phyloP scores from a whole-genome alignment of 495 filamentous ascomycete species.

The Xylaria curta region DNA sequence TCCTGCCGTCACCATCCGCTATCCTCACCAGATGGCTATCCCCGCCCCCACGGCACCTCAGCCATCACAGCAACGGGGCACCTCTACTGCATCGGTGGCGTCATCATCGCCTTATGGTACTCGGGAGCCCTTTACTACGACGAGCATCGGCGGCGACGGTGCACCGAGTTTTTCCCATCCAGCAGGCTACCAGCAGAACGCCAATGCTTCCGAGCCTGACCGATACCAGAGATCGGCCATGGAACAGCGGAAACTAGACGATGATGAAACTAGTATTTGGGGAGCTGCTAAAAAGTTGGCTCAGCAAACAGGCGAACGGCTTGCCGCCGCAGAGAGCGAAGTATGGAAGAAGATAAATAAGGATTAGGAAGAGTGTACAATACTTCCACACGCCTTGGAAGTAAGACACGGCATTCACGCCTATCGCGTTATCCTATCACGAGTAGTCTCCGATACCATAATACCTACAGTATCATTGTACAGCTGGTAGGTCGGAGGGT shows the following conservation, averaged over 20 bases:
- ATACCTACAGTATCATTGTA: conserved; percentile 6
- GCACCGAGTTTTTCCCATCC: conserved; percentile 51
- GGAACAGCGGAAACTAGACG: conserved; percentile 36
- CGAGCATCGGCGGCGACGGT: conserved; percentile 11
- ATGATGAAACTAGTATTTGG: conserved; percentile 52
- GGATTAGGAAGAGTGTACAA: conserved; percentile 34
- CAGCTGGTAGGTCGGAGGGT: conserved; percentile 6
- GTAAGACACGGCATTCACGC: not conserved
- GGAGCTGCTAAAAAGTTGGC: conserved; percentile 66
- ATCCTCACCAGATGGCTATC: conserved; percentile 52
- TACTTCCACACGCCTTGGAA: not conserved
- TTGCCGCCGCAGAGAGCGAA: conserved; percentile 68
- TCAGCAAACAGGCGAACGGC: conserved; percentile 64
- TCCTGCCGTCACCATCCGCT: conserved; percentile 34
- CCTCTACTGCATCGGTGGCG: conserved; percentile 38
- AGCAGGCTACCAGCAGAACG: conserved; percentile 63
- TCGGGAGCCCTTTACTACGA: conserved; percentile 25
- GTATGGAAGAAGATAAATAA: conserved; percentile 75
- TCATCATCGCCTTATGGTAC: conserved; percentile 28
- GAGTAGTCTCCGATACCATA: not conserved
- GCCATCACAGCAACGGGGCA: conserved; percentile 45
- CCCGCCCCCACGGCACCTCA: conserved; percentile 43
- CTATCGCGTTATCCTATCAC: conserved; percentile 24
- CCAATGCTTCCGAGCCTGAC: conserved; percentile 53
- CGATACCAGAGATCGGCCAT: conserved; percentile 41